phyloP scores from a whole-genome alignment of 2,329 filamentous ascomycete genomes.

The Teratosphaeria destructans region DNA sequence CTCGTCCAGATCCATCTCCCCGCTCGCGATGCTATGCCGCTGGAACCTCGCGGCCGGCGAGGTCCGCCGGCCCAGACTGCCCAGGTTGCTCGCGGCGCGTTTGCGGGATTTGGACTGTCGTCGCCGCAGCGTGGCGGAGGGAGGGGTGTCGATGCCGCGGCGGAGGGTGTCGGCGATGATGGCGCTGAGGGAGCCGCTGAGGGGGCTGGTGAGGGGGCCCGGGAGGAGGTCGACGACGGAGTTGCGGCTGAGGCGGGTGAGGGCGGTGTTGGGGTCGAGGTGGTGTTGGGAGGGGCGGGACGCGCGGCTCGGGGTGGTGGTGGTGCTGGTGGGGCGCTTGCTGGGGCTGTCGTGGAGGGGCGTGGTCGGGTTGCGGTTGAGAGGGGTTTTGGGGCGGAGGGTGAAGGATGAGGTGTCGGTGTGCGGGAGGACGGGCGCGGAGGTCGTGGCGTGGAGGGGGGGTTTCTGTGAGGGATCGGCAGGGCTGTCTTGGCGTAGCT shows the following conservation, averaged over 20 bases:
- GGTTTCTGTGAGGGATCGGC: conserved; percentile 8
- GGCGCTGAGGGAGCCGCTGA: conserved; percentile 50
- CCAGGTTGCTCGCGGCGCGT: neutral
- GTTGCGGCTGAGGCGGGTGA: conserved; percentile 2
- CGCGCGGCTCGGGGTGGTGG: neutral
- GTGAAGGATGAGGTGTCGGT: conserved; percentile 9
- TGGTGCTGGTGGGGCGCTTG: neutral
- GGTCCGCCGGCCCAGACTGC: neutral
- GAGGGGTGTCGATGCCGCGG: conserved; percentile 36
- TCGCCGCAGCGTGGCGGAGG: conserved; percentile 3
- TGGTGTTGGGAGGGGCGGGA: neutral
- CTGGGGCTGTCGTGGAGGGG: neutral
- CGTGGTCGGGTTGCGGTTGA: conserved; percentile 12
- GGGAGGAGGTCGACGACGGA: conserved; percentile 44
- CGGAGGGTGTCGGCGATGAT: conserved; percentile 56
- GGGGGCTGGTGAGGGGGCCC: conserved; percentile 49
- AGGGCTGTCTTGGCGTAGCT: conserved; percentile 10
- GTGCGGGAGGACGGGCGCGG: conserved; percentile 20
- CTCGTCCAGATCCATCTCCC: conserved; percentile 14
- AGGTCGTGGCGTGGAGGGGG: conserved; percentile 27
- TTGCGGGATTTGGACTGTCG: neutral
- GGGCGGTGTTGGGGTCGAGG: neutral
- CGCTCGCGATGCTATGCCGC: conserved; percentile 17
- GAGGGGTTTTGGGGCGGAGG: conserved; percentile 15
- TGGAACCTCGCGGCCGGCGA: conserved; percentile 1